Evolutionary conservation across 2,329 filamentous ascomycete species (phyloP), one percentile per base, ranked within the genome.

Genomic region (Aplosporella prunicola): DNA sequence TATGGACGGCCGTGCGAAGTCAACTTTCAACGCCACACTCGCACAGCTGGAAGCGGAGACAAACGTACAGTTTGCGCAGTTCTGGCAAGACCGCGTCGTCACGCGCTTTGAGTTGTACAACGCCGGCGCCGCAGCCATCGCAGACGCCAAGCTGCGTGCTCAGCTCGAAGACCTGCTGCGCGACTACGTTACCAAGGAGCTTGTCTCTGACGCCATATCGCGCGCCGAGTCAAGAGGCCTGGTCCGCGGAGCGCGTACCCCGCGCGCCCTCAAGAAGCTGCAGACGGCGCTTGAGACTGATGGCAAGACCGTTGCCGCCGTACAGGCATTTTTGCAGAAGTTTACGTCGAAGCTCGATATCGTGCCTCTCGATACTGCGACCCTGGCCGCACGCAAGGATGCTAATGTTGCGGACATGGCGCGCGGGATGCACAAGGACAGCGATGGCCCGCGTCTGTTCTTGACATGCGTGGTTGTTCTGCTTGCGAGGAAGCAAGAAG

Each of bases 371-470:
- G 35, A 41, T 20, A 9, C 10, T 5, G 23, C 26, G 10, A 17
- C 40, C 3, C 26, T 55, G 10, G 35, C 28, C 24, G 43, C 40
- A 5, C 39, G 46, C 3, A 61, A 61, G 41, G 42, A 45, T 5
- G 36, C 29, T 5, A 47, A 55, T 33, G 31, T 61, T 7, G 32
- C 39, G 11, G 60, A 62, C 27, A 52, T 60, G 52, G 38, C 49
- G 17, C 47, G 49, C 7, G 51, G 50, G 15, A 52, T 62, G 47
- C 47, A 57, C 34, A 58, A 55, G 41, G 51, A 58, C 31, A 45
- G 45, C 4, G 60, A 62, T 18, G 56, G 51, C 5, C 57, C 60
- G 1, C 45, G 55, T 3, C 46, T 63, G 5, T 63, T 63, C 35
- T 43, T 63, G 28, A 57, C 51, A 15, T 39, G 60, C 16, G 43